Evolutionary conservation across 106 monocot species (phyloP), one percentile per base, ranked within the genome.

Genomic region (Dioscorea zingiberensis): DNA sequence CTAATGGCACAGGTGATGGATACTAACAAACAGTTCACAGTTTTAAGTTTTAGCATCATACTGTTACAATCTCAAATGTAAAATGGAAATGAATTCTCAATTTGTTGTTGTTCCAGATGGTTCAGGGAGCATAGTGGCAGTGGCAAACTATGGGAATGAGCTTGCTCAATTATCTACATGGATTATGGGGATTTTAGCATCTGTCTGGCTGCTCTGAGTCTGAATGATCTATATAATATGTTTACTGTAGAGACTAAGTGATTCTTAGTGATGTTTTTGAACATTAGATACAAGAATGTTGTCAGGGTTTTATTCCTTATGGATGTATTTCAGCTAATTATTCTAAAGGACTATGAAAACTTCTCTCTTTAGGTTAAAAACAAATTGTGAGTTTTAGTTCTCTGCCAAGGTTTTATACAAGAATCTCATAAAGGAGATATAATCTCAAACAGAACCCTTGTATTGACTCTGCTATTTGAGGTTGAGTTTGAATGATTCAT

Each of bases 181-280:
- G 64, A 14, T 64, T 30, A 14, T 45, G 64, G 47, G 46, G 64
- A 19, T 64, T 48, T 46, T 47, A 19, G 45, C 47, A 7, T 47
- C 64, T 22, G n/a, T 45, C 22, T 38, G 30, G 45, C 5, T 47
- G 13, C 47, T 64, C 13, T 64, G 64, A 64, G 1, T 7, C 1
- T 63, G 13, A 18, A 15, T 53, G 19, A 53, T 16, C 14, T 53
- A 16, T 5, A 13, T 13, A 19, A 53, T 53, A 2, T 53, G 15
- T 19, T 53, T 53, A 18, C 14, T 18, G 51, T 18, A 13, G 51
- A 4, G 4, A 0, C 15, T 19, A 15, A 19, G 9, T 53, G 4
- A 53, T 13, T 18, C n/a, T 13, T 19, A 53, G 4, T 53, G 51
- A 19, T 19, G 51, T 53, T 18, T 19, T 16, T 53, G 51, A 53